phyloP scores from a whole-genome alignment of 108 stramenopile species.

The Cyclotella baltica region DNA sequence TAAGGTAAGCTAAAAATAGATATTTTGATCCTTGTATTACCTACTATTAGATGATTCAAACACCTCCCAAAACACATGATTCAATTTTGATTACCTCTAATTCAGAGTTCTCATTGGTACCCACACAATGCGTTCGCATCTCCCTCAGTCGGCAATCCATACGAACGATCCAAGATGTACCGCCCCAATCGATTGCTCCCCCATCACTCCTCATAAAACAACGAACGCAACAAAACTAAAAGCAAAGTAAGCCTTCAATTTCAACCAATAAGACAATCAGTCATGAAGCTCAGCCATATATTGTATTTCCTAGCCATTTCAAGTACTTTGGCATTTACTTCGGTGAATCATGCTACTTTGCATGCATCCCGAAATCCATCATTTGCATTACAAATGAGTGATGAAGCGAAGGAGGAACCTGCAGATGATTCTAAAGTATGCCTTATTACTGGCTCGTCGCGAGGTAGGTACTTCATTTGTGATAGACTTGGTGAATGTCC shows the following conservation, averaged over 20 bases:
- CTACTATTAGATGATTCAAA: too few species aligned
- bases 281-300: conserved; percentile 16
- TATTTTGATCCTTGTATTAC: too few species aligned
- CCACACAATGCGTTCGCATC: not conserved
- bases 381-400: conserved; percentile 30
- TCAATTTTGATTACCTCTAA: not conserved
- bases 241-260: not conserved
- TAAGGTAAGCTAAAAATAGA: too few species aligned
- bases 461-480: conserved; percentile 32
- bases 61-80: too few species aligned
- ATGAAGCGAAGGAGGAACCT: conserved; percentile 4
- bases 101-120: not conserved
- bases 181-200: not conserved
- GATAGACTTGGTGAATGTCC: not conserved
- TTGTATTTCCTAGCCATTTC: conserved; percentile 2
- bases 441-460: conserved; percentile 60
- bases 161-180: not conserved
- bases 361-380: not conserved
- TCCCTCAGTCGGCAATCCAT: too few species aligned
- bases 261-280: not conserved
- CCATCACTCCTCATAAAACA: not conserved
- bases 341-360: conserved; percentile 13
- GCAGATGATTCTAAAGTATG: conserved; percentile 39
- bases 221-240: not conserved
- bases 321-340: conserved; percentile 5